Evolutionary conservation across 768 basidiomycete genomes (phyloP).

Genomic region (Ephemerocybe angulata): DNA sequence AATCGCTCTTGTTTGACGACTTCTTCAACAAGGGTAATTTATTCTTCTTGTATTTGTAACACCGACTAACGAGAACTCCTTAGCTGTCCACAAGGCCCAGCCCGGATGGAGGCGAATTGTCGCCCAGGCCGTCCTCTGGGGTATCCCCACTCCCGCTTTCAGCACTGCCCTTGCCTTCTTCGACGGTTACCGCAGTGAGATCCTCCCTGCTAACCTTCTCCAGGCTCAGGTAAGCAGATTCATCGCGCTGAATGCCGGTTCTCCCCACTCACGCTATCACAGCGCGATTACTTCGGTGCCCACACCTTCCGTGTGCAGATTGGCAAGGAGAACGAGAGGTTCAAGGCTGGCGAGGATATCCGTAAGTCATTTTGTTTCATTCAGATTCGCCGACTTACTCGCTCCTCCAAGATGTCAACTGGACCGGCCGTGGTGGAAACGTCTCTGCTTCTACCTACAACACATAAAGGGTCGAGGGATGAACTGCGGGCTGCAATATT

Average conservation of each 20-base stretch:
- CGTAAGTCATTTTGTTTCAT: constrained; percentile 50
- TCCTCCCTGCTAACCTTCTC: constrained; percentile 89
- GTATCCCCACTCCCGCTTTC: constrained; percentile 96
- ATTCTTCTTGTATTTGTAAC: background rate
- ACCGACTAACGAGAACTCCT: constrained; percentile 4
- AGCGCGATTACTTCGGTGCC: constrained; percentile 99
- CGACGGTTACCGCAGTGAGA: constrained; percentile 96
- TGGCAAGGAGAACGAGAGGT: constrained; percentile 83
- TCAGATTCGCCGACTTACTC: background rate
- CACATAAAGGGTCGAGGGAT: constrained; percentile 30
- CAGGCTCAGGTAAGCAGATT: constrained; percentile 73
- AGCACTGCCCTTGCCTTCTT: constrained; percentile 98
- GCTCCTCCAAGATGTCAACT: constrained; percentile 76
- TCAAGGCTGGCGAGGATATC: constrained; percentile 81
- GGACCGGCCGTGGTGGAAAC: constrained; percentile 96
- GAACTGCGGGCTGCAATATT: too few species aligned
- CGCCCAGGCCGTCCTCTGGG: constrained; percentile 96
- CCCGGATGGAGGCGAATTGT: constrained; percentile 97
- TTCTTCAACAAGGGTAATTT: constrained; percentile 90
- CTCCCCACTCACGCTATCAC: constrained; percentile 4
- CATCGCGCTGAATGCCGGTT: background rate
- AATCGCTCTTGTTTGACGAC: constrained; percentile 91
- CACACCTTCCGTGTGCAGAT: constrained; percentile 96
- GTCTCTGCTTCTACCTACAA: constrained; percentile 88
- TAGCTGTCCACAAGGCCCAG: constrained; percentile 90